Conservation (phyloP, 805 yeast species). For the Starmerella scarabaei region DNA sequence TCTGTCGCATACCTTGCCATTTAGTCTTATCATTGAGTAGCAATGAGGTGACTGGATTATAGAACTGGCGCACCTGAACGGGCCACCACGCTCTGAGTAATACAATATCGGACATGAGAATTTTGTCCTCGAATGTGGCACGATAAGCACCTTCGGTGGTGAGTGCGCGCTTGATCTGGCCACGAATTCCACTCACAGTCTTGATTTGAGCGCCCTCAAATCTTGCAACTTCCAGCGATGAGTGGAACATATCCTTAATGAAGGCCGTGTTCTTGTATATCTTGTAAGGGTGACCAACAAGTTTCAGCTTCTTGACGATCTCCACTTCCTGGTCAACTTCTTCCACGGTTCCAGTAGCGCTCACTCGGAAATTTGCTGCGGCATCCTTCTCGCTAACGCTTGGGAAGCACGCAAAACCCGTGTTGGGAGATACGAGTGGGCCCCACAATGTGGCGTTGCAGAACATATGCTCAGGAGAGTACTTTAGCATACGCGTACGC, state of each 20-base stretch:
- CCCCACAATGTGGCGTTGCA: conserved; percentile 95
- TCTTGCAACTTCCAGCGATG: conserved; percentile 87
- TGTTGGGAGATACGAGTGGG: conserved; percentile 92
- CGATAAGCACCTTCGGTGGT: conserved; percentile 89
- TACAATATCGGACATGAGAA: conserved; percentile 68
- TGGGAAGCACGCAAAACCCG: conserved; percentile 93
- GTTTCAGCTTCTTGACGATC: conserved; percentile 87
- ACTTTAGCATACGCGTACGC: conserved; percentile 92
- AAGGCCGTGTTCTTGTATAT: conserved; percentile 93
- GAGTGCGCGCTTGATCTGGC: conserved; percentile 91
- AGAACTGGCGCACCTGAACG: conserved; percentile 75
- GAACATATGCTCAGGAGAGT: conserved; percentile 95
- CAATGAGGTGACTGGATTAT: conserved; percentile 91
- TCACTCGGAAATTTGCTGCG: conserved; percentile 81
- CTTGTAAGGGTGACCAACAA: conserved; percentile 90
- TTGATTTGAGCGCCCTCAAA: conserved; percentile 96
- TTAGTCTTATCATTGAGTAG: conserved; percentile 61
- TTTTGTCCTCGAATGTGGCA: conserved; percentile 94
- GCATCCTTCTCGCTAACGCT: conserved; percentile 72
- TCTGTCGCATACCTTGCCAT: conserved; percentile 94
- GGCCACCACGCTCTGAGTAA: conserved; percentile 96
- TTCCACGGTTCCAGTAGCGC: conserved; percentile 93
- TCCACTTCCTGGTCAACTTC: conserved; percentile 81
- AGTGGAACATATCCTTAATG: conserved; percentile 88
- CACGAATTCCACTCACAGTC: conserved; percentile 94